phyloP scores from a whole-genome alignment of 164 flowering plant species.

The Annona squamosa region DNA sequence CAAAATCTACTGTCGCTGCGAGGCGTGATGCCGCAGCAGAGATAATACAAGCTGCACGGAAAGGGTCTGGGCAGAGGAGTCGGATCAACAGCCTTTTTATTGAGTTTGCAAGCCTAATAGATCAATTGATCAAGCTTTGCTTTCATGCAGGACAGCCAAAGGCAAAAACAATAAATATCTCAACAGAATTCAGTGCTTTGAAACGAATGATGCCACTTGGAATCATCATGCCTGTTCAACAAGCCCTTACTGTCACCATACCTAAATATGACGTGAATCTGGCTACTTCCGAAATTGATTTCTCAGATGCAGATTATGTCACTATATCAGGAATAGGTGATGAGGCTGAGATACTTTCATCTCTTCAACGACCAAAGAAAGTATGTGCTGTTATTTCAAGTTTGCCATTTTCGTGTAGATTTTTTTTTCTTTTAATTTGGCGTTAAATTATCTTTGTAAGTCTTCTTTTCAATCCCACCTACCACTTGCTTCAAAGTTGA shows the following conservation, averaged over 20 bases:
- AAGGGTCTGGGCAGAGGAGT: conserved; percentile 54
- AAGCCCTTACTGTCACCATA: conserved; percentile 75
- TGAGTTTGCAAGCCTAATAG: conserved; percentile 78
- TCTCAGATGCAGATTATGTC: conserved; percentile 64
- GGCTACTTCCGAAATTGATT: conserved; percentile 36
- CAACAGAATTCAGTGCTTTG: conserved; percentile 90
- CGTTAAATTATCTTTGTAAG: too few species aligned
- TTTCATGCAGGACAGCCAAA: conserved; percentile 85
- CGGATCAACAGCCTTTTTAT: conserved; percentile 53
- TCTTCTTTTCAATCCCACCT: too few species aligned
- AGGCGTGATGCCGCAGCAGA: conserved; percentile 94
- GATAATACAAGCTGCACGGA: conserved; percentile 84
- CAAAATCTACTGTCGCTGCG: conserved; percentile 89
- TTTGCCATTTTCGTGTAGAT: too few species aligned
- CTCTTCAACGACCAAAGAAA: conserved; percentile 96
- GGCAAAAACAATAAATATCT: conserved; percentile 70
- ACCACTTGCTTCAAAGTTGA: too few species aligned
- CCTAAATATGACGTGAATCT: conserved; percentile 50
- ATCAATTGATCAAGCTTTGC: conserved; percentile 86
- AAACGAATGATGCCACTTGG: conserved; percentile 98
- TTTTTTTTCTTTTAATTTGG: background rate
- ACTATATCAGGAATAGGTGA: conserved; percentile 89
- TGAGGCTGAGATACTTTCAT: conserved; percentile 97
- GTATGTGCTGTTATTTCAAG: conserved; percentile 25
- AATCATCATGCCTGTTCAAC: conserved; percentile 91